Evolutionary conservation across 495 filamentous ascomycete genomes (phyloP).

Genomic region (Lophiostoma macrostomum): DNA sequence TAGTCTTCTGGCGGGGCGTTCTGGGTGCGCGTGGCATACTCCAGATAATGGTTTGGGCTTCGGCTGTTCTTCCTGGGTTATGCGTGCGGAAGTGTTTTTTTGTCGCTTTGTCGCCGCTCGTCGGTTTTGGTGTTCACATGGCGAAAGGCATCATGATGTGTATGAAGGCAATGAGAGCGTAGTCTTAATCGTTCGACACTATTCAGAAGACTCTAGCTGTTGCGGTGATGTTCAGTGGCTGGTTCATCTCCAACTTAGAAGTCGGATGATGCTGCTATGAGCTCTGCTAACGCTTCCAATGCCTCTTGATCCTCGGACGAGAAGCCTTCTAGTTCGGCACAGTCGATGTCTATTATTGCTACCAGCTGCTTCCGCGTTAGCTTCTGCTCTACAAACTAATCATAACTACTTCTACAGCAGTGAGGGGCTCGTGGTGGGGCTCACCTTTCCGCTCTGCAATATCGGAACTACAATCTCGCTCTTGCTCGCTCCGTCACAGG

Average conservation of each 20-base stretch:
- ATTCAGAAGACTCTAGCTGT: no score
- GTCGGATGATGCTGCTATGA: conserved; percentile 68
- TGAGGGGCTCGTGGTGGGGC: no score
- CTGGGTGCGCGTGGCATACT: no score
- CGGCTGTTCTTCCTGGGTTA: not conserved
- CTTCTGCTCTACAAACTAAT: conserved; percentile 9
- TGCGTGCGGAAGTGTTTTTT: not conserved
- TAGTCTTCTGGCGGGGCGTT: conserved; percentile 10
- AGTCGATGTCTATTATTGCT: conserved; percentile 88
- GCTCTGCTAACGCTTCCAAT: conserved; percentile 64
- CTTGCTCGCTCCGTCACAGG: conserved; percentile 75
- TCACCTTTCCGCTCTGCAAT: conserved; percentile 55
- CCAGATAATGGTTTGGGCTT: conserved; percentile 18
- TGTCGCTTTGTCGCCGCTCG: no score
- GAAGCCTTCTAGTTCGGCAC: conserved; percentile 66
- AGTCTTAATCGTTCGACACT: conserved; percentile 24
- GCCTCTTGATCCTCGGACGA: conserved; percentile 67
- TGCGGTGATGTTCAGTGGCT: no score
- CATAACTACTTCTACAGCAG: conserved; percentile 1
- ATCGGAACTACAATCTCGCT: conserved; percentile 94
- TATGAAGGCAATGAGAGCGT: conserved; percentile 30
- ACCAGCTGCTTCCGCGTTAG: conserved; percentile 55
- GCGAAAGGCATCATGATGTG: conserved; percentile 9
- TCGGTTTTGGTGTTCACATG: no score
- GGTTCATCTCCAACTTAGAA: no score